A percentile compares a stretch with the other conserved stretches of the same genome.
phyloP scores from a whole-genome alignment of 108 stramenopile species.

The Schizochytrium sp. region DNA sequence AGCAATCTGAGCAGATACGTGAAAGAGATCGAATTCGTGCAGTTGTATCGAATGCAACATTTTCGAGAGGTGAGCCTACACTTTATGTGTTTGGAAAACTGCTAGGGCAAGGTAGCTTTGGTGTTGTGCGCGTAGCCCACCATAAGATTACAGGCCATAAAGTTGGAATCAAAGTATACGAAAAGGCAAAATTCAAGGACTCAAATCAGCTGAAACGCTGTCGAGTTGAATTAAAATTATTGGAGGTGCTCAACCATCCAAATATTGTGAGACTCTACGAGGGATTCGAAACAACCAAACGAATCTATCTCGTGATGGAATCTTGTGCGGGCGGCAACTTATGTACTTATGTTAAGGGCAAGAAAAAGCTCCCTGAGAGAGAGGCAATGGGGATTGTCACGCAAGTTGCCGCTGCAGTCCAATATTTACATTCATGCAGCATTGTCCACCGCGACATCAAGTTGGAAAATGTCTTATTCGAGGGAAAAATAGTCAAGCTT shows the following conservation, averaged over 20 bases:
- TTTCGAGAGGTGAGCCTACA: slow-evolving; percentile 1
- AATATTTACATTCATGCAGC: slow-evolving; percentile 72
- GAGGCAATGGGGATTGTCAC: slow-evolving; percentile 70
- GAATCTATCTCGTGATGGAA: slow-evolving; percentile 79
- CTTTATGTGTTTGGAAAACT: slow-evolving; percentile 76
- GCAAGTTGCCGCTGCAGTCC: slow-evolving; percentile 71
- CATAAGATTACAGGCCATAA: slow-evolving; percentile 77
- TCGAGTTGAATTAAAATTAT: slow-evolving; percentile 74
- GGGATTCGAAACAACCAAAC: slow-evolving; percentile 63
- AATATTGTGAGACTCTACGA: slow-evolving; percentile 65
- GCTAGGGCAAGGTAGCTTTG: slow-evolving; percentile 74
- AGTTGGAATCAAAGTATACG: slow-evolving; percentile 80
- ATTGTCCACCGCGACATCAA: slow-evolving; percentile 80
- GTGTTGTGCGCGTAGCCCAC: slow-evolving; percentile 75
- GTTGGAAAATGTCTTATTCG: slow-evolving; percentile 78
- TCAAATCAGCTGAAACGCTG: slow-evolving; percentile 77
- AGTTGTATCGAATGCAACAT: not conserved
- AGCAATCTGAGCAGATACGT: slow-evolving; percentile 24
- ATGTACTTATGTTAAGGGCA: slow-evolving; percentile 78
- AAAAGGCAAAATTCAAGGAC: slow-evolving; percentile 78
- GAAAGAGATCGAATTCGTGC: slow-evolving; percentile 17
- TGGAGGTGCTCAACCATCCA: slow-evolving; percentile 77
- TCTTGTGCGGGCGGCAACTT: slow-evolving; percentile 74
- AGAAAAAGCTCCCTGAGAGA: slow-evolving; percentile 69
- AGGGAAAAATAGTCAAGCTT: slow-evolving; percentile 69